phyloP scores from a whole-genome alignment of 2,329 filamentous ascomycete species.

The Sarocladium kiliense region DNA sequence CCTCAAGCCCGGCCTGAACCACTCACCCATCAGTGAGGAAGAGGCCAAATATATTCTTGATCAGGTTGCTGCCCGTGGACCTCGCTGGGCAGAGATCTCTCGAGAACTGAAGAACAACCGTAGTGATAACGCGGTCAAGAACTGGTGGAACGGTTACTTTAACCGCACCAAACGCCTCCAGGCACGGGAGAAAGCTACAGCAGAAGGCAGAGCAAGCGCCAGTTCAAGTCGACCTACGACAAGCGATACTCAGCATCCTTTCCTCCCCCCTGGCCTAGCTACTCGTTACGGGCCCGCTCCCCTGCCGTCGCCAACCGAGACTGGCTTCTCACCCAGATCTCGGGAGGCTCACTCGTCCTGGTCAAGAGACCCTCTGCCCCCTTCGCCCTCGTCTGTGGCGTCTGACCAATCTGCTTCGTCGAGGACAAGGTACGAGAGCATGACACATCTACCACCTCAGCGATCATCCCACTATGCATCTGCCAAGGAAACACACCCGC shows the following conservation, averaged over 20 bases:
- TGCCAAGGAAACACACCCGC: neutral
- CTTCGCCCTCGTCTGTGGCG: neutral
- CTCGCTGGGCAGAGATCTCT: conserved; percentile 91
- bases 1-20: conserved; percentile 70
- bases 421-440: neutral
- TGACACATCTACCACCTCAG: neutral
- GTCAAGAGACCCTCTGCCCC: neutral
- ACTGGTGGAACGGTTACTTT: conserved; percentile 95
- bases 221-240: neutral
- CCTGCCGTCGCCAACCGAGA: neutral
- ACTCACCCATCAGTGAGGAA: conserved; percentile 65
- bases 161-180: conserved; percentile 64
- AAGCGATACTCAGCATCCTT: neutral
- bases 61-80: conserved; percentile 72
- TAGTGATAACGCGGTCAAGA: conserved; percentile 95
- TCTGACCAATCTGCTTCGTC: neutral
- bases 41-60: conserved; percentile 71
- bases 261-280: neutral
- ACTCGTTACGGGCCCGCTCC: neutral
- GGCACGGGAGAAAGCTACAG: neutral
- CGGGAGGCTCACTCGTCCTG: neutral
- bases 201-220: neutral
- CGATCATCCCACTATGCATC: neutral
- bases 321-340: neutral
- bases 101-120: conserved; percentile 67